These are phyloP conservation scores for Condylostoma magnum DNA, from an alignment of 169 alveolate genomes.

Conservation along the genomic window DNA sequence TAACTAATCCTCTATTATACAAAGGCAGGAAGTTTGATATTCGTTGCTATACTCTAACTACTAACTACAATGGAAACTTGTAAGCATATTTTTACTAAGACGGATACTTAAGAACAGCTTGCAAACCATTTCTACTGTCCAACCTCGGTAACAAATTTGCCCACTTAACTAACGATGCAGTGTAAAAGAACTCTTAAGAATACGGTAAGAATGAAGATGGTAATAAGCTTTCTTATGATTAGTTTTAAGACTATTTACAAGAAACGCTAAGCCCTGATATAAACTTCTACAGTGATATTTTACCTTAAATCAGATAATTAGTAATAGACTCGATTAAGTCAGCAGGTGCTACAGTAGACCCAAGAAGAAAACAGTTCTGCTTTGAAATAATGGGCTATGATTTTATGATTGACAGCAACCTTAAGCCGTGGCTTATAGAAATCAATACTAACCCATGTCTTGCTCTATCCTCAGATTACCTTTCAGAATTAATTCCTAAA, in stretches of 20 bases:
- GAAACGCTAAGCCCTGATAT: slow-evolving; percentile 8
- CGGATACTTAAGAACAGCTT: slow-evolving; percentile 29
- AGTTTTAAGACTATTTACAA: slow-evolving; percentile 53
- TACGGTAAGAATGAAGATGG: slow-evolving; percentile 69
- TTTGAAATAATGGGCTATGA: slow-evolving; percentile 64
- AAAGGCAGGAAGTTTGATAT: slow-evolving; percentile 77
- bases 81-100: slow-evolving; percentile 34
- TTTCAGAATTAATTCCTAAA: slow-evolving; percentile 52
- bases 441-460: slow-evolving; percentile 81
- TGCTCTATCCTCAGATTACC: slow-evolving; percentile 58
- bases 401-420: slow-evolving; percentile 63
- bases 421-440: slow-evolving; percentile 69
- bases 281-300: slow-evolving; percentile 14
- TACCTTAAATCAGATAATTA: slow-evolving; percentile 28
- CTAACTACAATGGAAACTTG: slow-evolving; percentile 44
- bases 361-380: slow-evolving; percentile 11
- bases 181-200: slow-evolving; percentile 50
- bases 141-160: slow-evolving; percentile 52
- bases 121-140: slow-evolving; percentile 44
- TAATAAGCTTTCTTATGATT: slow-evolving; percentile 57
- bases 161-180: slow-evolving; percentile 72
- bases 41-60: slow-evolving; percentile 52
- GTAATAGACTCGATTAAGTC: slow-evolving; percentile 28
- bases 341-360: slow-evolving; percentile 31
- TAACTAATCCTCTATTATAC: slow-evolving; percentile 69